A percentile compares a stretch with the other conserved stretches of the same genome.
phyloP scores from a whole-genome alignment of 2,329 filamentous ascomycete genomes.

The Penicillium oxalicum region DNA sequence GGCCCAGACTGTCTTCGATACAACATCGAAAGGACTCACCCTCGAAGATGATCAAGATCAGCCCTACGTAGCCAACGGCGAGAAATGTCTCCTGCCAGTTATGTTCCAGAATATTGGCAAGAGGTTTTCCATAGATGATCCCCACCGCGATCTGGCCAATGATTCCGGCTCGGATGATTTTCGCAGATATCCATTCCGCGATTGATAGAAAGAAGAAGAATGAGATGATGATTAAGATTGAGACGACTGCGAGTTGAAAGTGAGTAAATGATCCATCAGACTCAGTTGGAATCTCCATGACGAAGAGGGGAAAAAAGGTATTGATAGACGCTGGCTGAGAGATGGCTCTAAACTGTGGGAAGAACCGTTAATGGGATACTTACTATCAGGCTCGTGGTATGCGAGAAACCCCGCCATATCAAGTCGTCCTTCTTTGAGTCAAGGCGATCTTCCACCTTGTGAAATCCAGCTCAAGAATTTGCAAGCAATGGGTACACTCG shows the following conservation, averaged over 20 bases:
- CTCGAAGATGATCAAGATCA: slow-evolving; percentile 49
- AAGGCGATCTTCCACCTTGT: background rate
- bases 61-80: slow-evolving; percentile 44
- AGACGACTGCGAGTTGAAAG: slow-evolving; percentile 27
- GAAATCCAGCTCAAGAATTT: too few relatives aligned
- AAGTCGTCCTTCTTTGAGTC: background rate
- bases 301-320: too few relatives aligned
- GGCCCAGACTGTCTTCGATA: background rate
- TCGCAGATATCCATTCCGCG: slow-evolving; percentile 39
- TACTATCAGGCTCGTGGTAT: slow-evolving; percentile 39
- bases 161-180: slow-evolving; percentile 41
- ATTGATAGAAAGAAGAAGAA: slow-evolving; percentile 43
- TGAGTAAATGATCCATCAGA: background rate
- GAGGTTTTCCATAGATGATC: slow-evolving; percentile 42
- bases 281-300: too few relatives aligned
- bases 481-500: too few relatives aligned
- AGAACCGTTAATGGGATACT: slow-evolving; percentile 6
- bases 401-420: slow-evolving; percentile 30
- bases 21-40: slow-evolving; percentile 13
- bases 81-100: slow-evolving; percentile 45
- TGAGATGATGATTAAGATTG: slow-evolving; percentile 40
- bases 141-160: slow-evolving; percentile 46
- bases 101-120: slow-evolving; percentile 41
- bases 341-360: too few relatives aligned
- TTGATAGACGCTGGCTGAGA: too few relatives aligned